Evolutionary conservation across 2,329 filamentous ascomycete genomes (phyloP).

Genomic region (Rhynchosporium agropyri): DNA sequence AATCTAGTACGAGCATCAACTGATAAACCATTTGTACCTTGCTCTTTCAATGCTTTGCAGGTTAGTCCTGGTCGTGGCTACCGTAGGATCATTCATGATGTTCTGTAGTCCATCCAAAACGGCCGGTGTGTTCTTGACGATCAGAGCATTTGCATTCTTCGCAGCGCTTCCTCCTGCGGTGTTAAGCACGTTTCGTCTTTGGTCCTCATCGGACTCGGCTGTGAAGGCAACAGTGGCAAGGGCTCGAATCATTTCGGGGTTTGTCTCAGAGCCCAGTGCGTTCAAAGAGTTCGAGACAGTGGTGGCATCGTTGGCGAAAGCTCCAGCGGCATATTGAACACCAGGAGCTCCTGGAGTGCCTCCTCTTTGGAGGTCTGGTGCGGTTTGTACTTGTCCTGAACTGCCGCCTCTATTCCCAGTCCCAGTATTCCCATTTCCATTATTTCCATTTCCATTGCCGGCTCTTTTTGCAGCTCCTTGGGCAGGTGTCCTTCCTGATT

Average conservation of each 20-base stretch:
- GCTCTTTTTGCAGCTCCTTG: not conserved
- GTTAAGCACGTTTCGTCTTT: constrained; percentile 31
- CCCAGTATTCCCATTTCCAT: no score
- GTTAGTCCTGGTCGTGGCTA: constrained; percentile 19
- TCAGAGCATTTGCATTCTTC: constrained; percentile 31
- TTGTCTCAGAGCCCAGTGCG: constrained; percentile 24
- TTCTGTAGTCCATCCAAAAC: constrained; percentile 32
- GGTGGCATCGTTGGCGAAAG: constrained; percentile 36
- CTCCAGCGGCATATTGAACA: constrained; percentile 29
- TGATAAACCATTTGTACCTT: constrained; percentile 21
- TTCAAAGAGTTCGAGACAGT: constrained; percentile 36
- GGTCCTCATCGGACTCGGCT: constrained; percentile 37
- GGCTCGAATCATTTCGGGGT: constrained; percentile 26
- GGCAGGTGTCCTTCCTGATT: not conserved
- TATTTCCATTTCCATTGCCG: not conserved
- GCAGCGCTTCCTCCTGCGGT: constrained; percentile 33
- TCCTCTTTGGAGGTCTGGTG: not conserved
- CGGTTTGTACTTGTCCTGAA: constrained; percentile 1
- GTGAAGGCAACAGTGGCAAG: constrained; percentile 33
- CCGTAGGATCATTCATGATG: constrained; percentile 31
- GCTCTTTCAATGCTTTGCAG: constrained; percentile 27
- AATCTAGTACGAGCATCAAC: not conserved
- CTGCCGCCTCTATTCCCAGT: not conserved
- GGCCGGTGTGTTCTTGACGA: constrained; percentile 35
- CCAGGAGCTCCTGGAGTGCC: constrained; percentile 13